Percentiles rank a stretch among this genome's conserved stretches.
Evolutionary conservation across 169 alveolate species (phyloP).

Genomic region (Amoebophrya sp.): DNA sequence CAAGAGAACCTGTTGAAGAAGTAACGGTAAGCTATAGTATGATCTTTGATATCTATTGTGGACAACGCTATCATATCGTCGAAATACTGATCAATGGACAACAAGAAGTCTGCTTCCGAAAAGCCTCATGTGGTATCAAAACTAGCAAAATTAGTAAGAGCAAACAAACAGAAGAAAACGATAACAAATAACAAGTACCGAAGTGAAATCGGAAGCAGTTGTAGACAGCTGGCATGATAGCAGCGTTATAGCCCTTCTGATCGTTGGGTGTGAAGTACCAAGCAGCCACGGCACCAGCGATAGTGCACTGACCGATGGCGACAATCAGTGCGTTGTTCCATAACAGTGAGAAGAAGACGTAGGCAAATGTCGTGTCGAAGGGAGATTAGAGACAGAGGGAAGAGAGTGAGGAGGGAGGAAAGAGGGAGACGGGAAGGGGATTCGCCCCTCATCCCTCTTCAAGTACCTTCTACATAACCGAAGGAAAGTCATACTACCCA

Average conservation of each 20-base stretch:
- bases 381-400: too few relatives aligned
- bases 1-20: conserved; percentile 62
- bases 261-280: conserved; percentile 62
- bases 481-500: too few relatives aligned
- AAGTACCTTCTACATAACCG: too few relatives aligned
- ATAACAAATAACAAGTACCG: not conserved
- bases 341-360: conserved; percentile 35
- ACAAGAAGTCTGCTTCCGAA: not conserved
- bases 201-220: not conserved
- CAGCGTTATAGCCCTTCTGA: conserved; percentile 35
- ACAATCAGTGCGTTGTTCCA: conserved; percentile 71
- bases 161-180: not conserved
- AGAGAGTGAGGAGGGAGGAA: too few relatives aligned
- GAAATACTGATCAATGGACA: not conserved
- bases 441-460: too few relatives aligned
- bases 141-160: not conserved
- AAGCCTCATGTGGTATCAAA: not conserved
- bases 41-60: too few relatives aligned
- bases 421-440: too few relatives aligned
- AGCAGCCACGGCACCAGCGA: conserved; percentile 67
- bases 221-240: not conserved
- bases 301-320: conserved; percentile 66
- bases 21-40: too few relatives aligned
- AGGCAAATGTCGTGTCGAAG: not conserved
- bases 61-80: not conserved